Conservation (phyloP, 441 rosid species). For the Croton setiger region DNA sequence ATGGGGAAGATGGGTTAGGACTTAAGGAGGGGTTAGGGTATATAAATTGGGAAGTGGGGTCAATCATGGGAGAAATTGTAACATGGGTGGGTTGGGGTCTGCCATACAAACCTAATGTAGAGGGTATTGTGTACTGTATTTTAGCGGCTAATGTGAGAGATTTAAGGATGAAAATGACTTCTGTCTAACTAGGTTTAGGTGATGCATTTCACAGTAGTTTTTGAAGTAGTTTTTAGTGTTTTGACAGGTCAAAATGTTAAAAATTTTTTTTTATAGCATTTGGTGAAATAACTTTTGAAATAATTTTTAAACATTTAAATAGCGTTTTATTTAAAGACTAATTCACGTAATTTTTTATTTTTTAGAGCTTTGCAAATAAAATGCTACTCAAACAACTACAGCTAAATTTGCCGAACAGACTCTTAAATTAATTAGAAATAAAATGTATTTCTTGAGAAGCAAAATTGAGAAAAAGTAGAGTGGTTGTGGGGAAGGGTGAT, state of each 20-base stretch:
- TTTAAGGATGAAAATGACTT: conserved; percentile 15
- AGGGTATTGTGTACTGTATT: conserved; percentile 10
- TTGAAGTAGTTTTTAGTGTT: no score
- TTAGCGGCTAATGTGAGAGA: conserved; percentile 12
- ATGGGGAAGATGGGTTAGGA: not conserved
- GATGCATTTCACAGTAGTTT: no score
- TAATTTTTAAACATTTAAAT: no score
- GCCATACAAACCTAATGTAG: conserved; percentile 19
- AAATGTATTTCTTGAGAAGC: not conserved
- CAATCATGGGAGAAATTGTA: conserved; percentile 9
- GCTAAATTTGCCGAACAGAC: no score
- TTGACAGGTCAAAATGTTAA: no score
- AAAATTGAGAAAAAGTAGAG: not conserved
- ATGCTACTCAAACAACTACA: no score
- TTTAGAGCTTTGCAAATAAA: no score
- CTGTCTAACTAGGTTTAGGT: conserved; percentile 11
- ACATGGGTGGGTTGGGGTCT: conserved; percentile 22
- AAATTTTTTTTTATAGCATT: no score
- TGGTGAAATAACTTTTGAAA: no score
- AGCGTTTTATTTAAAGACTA: no score
- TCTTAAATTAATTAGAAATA: no score
- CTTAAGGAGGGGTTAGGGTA: conserved; percentile 8
- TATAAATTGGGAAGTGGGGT: conserved; percentile 22
- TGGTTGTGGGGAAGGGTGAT: conserved; percentile 3
- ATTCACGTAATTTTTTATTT: no score